Base-by-base conservation (phyloP, 345 rosid genomes). In the Eucalyptus curtisii region DNA sequence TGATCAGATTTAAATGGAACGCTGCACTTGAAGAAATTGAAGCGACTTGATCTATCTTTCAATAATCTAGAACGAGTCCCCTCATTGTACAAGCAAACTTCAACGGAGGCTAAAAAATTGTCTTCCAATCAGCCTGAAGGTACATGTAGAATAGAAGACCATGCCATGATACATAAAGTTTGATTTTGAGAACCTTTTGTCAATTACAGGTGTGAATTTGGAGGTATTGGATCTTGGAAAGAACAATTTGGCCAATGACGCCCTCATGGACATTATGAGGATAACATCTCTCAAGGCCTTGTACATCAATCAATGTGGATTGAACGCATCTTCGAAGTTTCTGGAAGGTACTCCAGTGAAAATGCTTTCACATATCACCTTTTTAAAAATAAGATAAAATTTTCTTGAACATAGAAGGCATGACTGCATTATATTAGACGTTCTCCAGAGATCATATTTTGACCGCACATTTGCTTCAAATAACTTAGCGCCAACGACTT, bases 101-200 rank as follows among this genome's bases (percentile, higher is more conserved):
- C 76, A 64, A 1, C 4, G 0, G 76, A 30, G 17, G 37, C 17
- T n/a, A 37, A n/a, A n/a, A 14, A n/a, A 3, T 2, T n/a, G 76
- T 64, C 76, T 64, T 64, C 37, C 76, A 64, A 64, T n/a, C 76
- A n/a, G 5, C 20, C 0, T 0, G 2, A 64, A 64, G 76, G 76
- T 64, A 64, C 9, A 7, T 30, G 76, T n/a, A 25, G 14, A 24
- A 57, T 57, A 57, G 37, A 64, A 14, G 37, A 64, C 1, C 5
- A 13, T n/a, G 37, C 2, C 76, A 13, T 14, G 76, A 64, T n/a
- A n/a, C 76, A 64, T 64, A 7, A 64, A 30, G 37, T 64, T 64
- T 16, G 17, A 13, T 64, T 64, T 64, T 64, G 76, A 6, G 5
- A 64, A 30, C 3, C 37, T 30, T 30, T n/a, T 64, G 33, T 61